phyloP scores from a whole-genome alignment of 768 basidiomycete species.

The Porphyrellus cyaneotinctus region DNA sequence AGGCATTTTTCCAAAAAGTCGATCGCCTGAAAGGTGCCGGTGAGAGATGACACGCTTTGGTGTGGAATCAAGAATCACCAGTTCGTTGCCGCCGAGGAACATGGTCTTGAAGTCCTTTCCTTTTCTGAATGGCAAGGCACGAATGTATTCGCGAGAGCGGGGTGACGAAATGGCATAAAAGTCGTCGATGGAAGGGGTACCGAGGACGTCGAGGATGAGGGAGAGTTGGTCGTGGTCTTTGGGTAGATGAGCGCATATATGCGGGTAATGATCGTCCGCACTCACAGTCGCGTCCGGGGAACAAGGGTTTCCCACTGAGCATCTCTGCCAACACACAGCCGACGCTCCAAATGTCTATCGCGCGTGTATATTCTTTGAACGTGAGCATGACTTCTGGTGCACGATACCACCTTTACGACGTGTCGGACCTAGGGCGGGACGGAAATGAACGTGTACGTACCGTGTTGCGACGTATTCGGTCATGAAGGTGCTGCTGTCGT shows the following conservation, averaged over 20 bases:
- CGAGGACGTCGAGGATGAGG: conserved; percentile 91
- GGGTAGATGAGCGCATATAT: neutral
- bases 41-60: neutral
- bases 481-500: conserved; percentile 79
- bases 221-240: conserved; percentile 87
- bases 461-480: conserved; percentile 96
- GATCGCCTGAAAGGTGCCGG: conserved; percentile 44
- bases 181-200: conserved; percentile 86
- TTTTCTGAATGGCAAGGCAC: conserved; percentile 83
- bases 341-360: conserved; percentile 85
- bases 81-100: conserved; percentile 71
- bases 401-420: conserved; percentile 75
- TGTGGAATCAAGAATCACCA: conserved; percentile 37
- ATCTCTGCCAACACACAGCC: conserved; percentile 89
- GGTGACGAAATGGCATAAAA: conserved; percentile 88
- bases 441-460: conserved; percentile 32
- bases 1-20: conserved; percentile 78
- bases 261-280: neutral
- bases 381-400: conserved; percentile 98
- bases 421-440: neutral
- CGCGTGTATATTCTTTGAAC: conserved; percentile 91
- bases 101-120: conserved; percentile 65
- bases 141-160: conserved; percentile 80
- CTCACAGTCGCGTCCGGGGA: conserved; percentile 90
- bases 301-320: conserved; percentile 87